Evolutionary conservation across 352 stramenopile genomes (phyloP).

Genomic region (Peronospora destructor): DNA sequence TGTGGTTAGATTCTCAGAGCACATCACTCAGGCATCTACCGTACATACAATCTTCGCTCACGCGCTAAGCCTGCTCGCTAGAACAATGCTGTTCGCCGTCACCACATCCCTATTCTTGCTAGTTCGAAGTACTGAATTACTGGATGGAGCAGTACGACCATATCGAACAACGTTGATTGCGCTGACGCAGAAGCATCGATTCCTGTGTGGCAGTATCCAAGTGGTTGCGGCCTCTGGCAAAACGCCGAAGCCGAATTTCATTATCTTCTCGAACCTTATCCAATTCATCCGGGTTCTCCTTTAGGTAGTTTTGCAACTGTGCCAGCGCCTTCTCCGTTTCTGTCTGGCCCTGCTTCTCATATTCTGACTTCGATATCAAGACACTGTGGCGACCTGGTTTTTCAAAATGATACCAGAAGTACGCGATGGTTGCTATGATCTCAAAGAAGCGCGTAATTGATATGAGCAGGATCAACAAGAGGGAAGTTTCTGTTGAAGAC

Average conservation of each 20-base stretch:
- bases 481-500: conserved; percentile 67
- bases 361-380: conserved; percentile 74
- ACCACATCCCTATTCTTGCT: conserved; percentile 25
- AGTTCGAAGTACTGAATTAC: conserved; percentile 19
- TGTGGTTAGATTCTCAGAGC: conserved; percentile 3
- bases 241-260: conserved; percentile 71
- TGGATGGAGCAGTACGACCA: conserved; percentile 48
- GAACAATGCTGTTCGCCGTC: not conserved
- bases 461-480: conserved; percentile 62
- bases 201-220: conserved; percentile 58
- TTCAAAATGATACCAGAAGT: conserved; percentile 84
- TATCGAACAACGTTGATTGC: conserved; percentile 26
- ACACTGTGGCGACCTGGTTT: conserved; percentile 51
- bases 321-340: conserved; percentile 74
- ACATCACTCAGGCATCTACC: not conserved
- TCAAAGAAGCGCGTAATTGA: conserved; percentile 67
- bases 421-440: conserved; percentile 55
- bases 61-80: not conserved
- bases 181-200: conserved; percentile 30
- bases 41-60: conserved; percentile 12
- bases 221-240: conserved; percentile 70
- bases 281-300: conserved; percentile 60
- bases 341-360: conserved; percentile 49
- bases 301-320: conserved; percentile 56
- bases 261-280: conserved; percentile 78